phyloP scores from a whole-genome alignment of 345 rosid genomes.

The Dovyalis caffra region DNA sequence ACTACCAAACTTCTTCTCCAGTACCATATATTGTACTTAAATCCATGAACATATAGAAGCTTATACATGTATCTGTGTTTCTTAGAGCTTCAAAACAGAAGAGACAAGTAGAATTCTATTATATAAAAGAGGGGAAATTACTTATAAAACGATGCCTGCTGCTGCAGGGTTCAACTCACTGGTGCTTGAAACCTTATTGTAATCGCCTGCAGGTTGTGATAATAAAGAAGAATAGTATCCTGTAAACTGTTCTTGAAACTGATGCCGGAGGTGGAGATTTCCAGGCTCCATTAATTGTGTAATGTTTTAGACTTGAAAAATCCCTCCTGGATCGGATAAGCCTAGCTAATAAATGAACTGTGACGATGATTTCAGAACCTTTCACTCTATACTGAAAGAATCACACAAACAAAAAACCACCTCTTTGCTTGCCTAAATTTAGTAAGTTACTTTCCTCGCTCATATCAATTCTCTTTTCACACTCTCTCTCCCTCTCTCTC shows the following conservation, averaged over 20 bases:
- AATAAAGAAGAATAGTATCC: conserved; percentile 20
- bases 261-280: conserved; percentile 27
- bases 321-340: neutral
- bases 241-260: conserved; percentile 26
- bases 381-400: neutral
- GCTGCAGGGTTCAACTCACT: conserved; percentile 16
- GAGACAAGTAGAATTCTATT: neutral
- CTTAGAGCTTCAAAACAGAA: neutral
- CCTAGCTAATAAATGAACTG: neutral
- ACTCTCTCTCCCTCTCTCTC: neutral
- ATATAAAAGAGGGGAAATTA: neutral
- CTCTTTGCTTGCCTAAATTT: neutral
- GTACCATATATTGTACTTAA: neutral
- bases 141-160: conserved; percentile 20
- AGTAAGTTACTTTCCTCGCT: neutral
- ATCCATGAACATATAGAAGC: neutral
- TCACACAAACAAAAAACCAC: neutral
- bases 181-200: conserved; percentile 16
- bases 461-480: neutral
- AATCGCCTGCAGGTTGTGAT: conserved; percentile 12
- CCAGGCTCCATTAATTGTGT: conserved; percentile 34
- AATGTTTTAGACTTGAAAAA: neutral
- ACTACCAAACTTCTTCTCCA: neutral
- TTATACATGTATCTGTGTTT: neutral
- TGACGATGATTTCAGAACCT: neutral